These are phyloP conservation scores for Sphaerulina musiva DNA, from an alignment of 2,329 filamentous ascomycete genomes.

Conservation along the genomic window DNA sequence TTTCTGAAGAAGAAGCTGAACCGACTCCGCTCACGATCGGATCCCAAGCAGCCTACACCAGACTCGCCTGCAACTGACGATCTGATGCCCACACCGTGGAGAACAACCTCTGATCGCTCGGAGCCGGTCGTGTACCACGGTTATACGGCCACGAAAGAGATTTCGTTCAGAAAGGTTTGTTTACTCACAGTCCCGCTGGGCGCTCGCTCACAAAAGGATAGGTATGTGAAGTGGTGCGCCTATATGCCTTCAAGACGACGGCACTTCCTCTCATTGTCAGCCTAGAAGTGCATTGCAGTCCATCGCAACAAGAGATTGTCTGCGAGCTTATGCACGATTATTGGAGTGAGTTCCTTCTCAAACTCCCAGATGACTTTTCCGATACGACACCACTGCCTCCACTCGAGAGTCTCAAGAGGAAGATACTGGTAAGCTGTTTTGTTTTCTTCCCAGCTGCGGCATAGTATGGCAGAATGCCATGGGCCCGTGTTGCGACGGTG, in stretches of 20 bases:
- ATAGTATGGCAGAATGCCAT: not conserved
- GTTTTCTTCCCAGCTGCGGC: not conserved
- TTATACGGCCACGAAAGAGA: constrained; percentile 77
- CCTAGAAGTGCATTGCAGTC: constrained; percentile 79
- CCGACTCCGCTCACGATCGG: constrained; percentile 21
- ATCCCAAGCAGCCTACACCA: constrained; percentile 10
- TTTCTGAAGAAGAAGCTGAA: constrained; percentile 28
- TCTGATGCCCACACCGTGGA: constrained; percentile 28
- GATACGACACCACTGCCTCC: constrained; percentile 58
- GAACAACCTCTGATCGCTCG: constrained; percentile 23
- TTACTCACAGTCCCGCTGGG: not conserved
- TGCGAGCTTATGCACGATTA: constrained; percentile 88
- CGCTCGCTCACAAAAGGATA: not conserved
- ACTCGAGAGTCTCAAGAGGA: constrained; percentile 61
- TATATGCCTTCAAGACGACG: constrained; percentile 1
- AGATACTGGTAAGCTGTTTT: constrained; percentile 51
- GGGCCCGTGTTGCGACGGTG: no score
- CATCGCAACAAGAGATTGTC: constrained; percentile 77
- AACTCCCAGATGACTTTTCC: constrained; percentile 44
- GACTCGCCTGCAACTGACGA: constrained; percentile 14
- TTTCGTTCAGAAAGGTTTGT: constrained; percentile 82
- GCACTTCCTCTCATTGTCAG: constrained; percentile 78
- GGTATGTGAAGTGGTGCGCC: constrained; percentile 6
- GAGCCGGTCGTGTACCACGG: constrained; percentile 35
- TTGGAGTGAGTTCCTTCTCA: constrained; percentile 70